Base-by-base conservation (phyloP, 129 eudicot genomes). In the Saussurea involucrata region DNA sequence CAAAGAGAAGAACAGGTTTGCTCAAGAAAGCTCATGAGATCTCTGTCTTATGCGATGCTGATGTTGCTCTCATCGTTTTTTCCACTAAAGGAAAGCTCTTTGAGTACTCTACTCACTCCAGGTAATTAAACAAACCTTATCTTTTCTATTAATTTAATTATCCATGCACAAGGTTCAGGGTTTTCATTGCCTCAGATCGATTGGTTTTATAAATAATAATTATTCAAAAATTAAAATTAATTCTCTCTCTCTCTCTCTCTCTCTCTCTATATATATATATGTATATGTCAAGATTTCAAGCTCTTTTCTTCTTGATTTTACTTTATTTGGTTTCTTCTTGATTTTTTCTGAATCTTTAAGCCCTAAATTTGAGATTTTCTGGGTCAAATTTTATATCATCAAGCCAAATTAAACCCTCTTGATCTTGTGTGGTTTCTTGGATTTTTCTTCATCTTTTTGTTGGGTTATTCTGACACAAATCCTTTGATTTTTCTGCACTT, bases 21-120 rank as follows among this genome's bases (percentile, higher is more conserved):
- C 73, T 92, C 44, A 92, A 92, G 91, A 92, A 92, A 66, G 97
- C 97, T 61, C 96, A 87, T 80, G 97, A 87, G 85, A 89, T 92
- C 80, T 81, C 84, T 68, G 84, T 81, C n/a, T 75, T 90, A 65
- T 90, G 96, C 66, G 96, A 90, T 79, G 96, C 92, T 80, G 88
- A 90, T 13, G 92, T 90, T 55, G 96, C 86, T 76, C 85, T 92
- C 82, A 89, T 92, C 61, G 88, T 92, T 58, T 92, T 92, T 75
- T 92, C 97, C 8, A 76, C 96, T 2, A 87, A 87, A 66, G 97
- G 97, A 6, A 92, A 92, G 78, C 91, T 89, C 63, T 92, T 82
- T 84, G 91, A 92, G 85, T 92, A 87, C 85, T 83, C 97, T 34
- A 86, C 92, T 80, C 88, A 92, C 71, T 89, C 90, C 74, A 88